These are phyloP conservation scores for Phragmites australis DNA, from an alignment of 176 grass and related monocot genomes.

Conservation along the genomic window DNA sequence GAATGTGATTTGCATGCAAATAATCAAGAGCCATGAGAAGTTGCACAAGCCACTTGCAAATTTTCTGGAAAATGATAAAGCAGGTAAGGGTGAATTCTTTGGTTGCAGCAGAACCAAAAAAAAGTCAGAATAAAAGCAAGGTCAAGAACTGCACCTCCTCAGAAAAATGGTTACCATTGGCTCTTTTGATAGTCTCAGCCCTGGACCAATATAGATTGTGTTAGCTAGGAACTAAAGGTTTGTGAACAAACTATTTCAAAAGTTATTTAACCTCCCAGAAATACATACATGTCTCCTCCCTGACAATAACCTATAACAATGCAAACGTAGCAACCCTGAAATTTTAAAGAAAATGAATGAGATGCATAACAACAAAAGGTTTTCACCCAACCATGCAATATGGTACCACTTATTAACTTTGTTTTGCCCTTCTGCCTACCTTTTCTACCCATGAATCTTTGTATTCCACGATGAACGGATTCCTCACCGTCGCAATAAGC, in stretches of 20 bases:
- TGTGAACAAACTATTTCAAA: constrained; percentile 14
- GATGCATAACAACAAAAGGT: constrained; percentile 13
- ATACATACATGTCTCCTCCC: constrained; percentile 97
- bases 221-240: constrained; percentile 28
- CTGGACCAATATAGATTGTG: constrained; percentile 42
- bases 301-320: constrained; percentile 96
- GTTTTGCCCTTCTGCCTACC: constrained; percentile 38
- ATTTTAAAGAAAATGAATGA: constrained; percentile 40
- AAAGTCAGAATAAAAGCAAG: constrained; percentile 15
- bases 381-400: neutral
- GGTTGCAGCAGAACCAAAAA: neutral
- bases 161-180: constrained; percentile 69
- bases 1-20: constrained; percentile 91
- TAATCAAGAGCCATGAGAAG: constrained; percentile 97
- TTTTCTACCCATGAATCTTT: constrained; percentile 99
- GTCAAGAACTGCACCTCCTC: constrained; percentile 63
- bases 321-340: constrained; percentile 96
- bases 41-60: constrained; percentile 96
- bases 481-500: constrained; percentile 87
- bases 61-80: constrained; percentile 61
- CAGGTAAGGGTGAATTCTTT: neutral
- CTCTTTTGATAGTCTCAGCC: constrained; percentile 90
- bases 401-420: neutral
- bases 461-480: constrained; percentile 96
- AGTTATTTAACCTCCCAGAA: constrained; percentile 9